Evolutionary conservation across 2,329 filamentous ascomycete species (phyloP).

Genomic region (Cordyceps javanica): DNA sequence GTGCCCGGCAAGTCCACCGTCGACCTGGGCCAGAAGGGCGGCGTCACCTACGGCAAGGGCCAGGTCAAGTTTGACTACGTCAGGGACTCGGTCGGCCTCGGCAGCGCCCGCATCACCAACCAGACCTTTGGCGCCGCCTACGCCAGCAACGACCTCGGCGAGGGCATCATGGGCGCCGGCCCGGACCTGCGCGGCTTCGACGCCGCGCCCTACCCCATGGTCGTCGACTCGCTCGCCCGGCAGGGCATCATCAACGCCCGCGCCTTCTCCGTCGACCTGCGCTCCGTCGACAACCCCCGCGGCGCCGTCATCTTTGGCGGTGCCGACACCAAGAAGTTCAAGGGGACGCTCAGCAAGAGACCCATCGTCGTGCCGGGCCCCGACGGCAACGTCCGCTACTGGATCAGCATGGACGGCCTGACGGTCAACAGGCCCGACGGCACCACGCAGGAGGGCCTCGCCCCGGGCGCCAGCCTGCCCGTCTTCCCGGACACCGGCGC

Average conservation of each 20-base stretch:
- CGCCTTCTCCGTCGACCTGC: conserved; percentile 60
- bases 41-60: conserved; percentile 46
- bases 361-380: conserved; percentile 57
- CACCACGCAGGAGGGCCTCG: conserved; percentile 21
- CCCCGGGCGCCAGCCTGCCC: conserved; percentile 32
- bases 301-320: conserved; percentile 65
- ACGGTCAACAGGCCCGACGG: conserved; percentile 32
- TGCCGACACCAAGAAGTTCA: conserved; percentile 58
- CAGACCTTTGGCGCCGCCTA: conserved; percentile 62
- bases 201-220: conserved; percentile 40
- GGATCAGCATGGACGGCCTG: conserved; percentile 43
- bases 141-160: conserved; percentile 38
- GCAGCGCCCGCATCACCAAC: conserved; percentile 34
- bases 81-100: conserved; percentile 38
- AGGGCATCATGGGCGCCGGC: conserved; percentile 68
- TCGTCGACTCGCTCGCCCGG: conserved; percentile 42
- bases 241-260: conserved; percentile 52
- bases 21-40: conserved; percentile 29
- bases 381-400: conserved; percentile 47
- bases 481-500: conserved; percentile 68
- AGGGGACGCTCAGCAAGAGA: conserved; percentile 51
- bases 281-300: conserved; percentile 51
- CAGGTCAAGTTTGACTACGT: conserved; percentile 45
- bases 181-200: conserved; percentile 46
- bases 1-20: conserved; percentile 33